phyloP scores from a whole-genome alignment of 768 basidiomycete genomes.

The Asterophora lycoperdoides region DNA sequence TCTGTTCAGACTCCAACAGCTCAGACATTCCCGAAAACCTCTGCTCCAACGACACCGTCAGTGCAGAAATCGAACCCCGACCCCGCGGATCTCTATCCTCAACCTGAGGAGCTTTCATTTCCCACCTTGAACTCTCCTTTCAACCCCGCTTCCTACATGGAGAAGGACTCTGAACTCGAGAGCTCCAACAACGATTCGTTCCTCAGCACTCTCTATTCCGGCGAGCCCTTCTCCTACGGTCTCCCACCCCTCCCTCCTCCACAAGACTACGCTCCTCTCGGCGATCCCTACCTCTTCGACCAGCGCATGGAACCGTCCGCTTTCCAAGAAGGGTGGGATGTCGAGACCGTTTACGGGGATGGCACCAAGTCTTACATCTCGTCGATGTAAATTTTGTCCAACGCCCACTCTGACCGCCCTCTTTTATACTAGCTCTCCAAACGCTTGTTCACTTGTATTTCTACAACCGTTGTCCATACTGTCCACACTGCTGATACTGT shows the following conservation, averaged over 20 bases:
- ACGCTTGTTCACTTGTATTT: neutral
- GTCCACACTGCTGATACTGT: neutral
- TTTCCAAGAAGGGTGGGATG: constrained; percentile 6
- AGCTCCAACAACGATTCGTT: constrained; percentile 2
- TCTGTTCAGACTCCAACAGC: constrained; percentile 24
- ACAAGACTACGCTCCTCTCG: constrained; percentile 3
- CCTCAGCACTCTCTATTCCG: constrained; percentile 11
- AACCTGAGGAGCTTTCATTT: constrained; percentile 10
- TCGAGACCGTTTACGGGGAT: neutral
- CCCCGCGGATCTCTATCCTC: constrained; percentile 2
- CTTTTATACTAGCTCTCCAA: neutral
- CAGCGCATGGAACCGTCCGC: neutral
- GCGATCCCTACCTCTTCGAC: constrained; percentile 1
- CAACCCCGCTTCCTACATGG: neutral
- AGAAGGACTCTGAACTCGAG: neutral
- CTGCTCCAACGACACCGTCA: neutral
- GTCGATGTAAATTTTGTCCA: neutral
- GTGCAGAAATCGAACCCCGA: neutral
- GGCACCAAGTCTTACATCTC: neutral
- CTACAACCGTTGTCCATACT: neutral
- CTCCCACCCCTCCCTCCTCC: constrained; percentile 4
- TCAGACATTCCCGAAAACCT: constrained; percentile 16
- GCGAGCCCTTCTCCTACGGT: constrained; percentile 5
- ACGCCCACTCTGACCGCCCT: too few relatives aligned
- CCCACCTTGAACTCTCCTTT: constrained; percentile 6